These are phyloP conservation scores for Mimosa bimucronata DNA, from an alignment of 306 rosid species.

Conservation along the genomic window DNA sequence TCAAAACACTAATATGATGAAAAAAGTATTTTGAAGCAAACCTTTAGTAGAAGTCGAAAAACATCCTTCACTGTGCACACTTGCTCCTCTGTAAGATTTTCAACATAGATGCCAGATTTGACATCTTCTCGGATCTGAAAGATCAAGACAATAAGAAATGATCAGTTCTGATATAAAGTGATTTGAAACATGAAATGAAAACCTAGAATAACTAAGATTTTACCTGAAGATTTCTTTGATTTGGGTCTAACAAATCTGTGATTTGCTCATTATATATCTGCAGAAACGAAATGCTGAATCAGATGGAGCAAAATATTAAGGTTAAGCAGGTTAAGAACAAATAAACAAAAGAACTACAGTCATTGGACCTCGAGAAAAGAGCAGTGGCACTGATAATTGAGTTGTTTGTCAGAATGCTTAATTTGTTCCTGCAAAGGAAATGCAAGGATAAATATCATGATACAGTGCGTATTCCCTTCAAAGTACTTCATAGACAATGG, in stretches of 20 bases:
- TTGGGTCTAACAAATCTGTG: conserved; percentile 92
- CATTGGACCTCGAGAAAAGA: conserved; percentile 88
- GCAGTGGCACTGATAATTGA: conserved; percentile 86
- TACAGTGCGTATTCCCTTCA: conserved; percentile 15
- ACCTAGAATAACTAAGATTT: conserved; percentile 11
- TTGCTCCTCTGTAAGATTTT: conserved; percentile 86
- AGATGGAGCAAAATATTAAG: conserved; percentile 33
- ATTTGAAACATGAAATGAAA: conserved; percentile 33
- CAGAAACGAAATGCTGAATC: conserved; percentile 37
- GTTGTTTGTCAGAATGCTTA: conserved; percentile 84
- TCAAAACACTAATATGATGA: conserved; percentile 15
- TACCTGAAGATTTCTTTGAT: conserved; percentile 84
- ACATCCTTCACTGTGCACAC: conserved; percentile 77
- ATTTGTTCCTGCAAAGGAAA: conserved; percentile 75
- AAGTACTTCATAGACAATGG: conserved; percentile 8
- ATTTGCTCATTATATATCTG: conserved; percentile 99
- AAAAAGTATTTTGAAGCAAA: conserved; percentile 40
- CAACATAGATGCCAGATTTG: conserved; percentile 97
- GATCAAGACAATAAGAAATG: conserved; percentile 29
- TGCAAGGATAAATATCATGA: conserved; percentile 31
- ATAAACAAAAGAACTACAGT: conserved; percentile 21
- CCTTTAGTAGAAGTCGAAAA: conserved; percentile 80
- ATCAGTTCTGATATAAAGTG: conserved; percentile 21
- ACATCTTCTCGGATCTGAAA: conserved; percentile 97
- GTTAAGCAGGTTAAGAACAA: conserved; percentile 13